Evolutionary conservation across 2,329 filamentous ascomycete genomes (phyloP), one percentile per base, ranked within the genome.

Genomic region (Ophiostoma tasmaniense): DNA sequence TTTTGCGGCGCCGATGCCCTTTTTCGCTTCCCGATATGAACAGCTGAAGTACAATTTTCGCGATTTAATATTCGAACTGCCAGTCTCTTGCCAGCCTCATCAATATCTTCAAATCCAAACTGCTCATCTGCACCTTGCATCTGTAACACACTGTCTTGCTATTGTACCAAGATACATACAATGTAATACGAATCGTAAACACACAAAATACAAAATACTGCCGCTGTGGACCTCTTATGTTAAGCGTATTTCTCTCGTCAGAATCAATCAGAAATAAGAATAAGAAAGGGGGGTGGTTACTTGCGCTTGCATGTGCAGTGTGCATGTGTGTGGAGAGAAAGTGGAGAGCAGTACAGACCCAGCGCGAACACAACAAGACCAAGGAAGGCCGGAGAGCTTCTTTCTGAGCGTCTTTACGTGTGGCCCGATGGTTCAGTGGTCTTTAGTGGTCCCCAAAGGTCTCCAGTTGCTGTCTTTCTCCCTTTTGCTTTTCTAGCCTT

Each of bases 401-500:
- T 55, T 22, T 25, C 5, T 50, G 50, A 55, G 50, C 10, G 20
- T 28, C 10, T 55, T 55, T 55, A 22, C 50, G 17, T n/a, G 45
- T 30, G 55, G 6, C 45, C 17, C 33, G 33, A 8, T 33, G 52
- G n/a, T n/a, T n/a, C n/a, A n/a, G n/a, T n/a, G n/a, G n/a, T n/a
- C n/a, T 28, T 50, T 22, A 42, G 55, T 64, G 28, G 33, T 68
- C 55, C n/a, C 52, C 22, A 33, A 8, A 6, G 33, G 45, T 33
- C 59, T 37, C 37, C n/a, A 5, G 42, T 28, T 33, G 7, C 42
- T 28, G 35, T 33, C 42, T 37, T 25, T 42, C 11, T 45, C 45
- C 35, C 66, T 37, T 64, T 67, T 67, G 25, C 28, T 35, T 39
- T 62, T 64, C 28, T 68, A 20, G 55, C 50, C n/a, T 55, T 25